Conservation (phyloP, 1,284 basidiomycete species). For the Trichosporon sp. region DNA sequence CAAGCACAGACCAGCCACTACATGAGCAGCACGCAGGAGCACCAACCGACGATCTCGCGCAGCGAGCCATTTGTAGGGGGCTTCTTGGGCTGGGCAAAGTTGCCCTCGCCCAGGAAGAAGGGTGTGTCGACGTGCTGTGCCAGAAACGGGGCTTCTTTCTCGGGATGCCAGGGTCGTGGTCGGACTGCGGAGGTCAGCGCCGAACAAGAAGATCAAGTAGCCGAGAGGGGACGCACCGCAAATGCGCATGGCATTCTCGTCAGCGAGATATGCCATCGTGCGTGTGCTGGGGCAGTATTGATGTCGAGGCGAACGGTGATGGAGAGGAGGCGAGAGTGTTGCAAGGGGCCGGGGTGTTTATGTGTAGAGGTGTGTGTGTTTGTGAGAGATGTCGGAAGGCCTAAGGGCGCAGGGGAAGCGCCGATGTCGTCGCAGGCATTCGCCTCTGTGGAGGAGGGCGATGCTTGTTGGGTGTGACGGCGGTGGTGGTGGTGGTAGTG, state of each 20-base stretch:
- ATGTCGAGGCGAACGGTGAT: background rate
- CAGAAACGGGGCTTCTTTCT: constrained; percentile 74
- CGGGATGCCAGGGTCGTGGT: constrained; percentile 71
- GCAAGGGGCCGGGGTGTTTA: background rate
- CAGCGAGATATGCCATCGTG: constrained; percentile 21
- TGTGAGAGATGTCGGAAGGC: background rate
- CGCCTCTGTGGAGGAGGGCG: background rate
- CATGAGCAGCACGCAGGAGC: background rate
- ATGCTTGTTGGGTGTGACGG: background rate
- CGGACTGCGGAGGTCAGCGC: constrained; percentile 58
- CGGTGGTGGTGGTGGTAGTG: background rate
- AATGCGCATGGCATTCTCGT: constrained; percentile 24
- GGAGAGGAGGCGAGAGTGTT: constrained; percentile 18
- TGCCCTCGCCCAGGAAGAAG: constrained; percentile 73
- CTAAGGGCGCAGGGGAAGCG: constrained; percentile 1
- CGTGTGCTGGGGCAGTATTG: constrained; percentile 11
- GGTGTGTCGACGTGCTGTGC: constrained; percentile 56
- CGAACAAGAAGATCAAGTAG: background rate
- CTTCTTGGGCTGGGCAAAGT: constrained; percentile 55
- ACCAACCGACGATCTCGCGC: constrained; percentile 47
- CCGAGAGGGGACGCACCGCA: constrained; percentile 11
- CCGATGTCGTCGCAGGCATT: constrained; percentile 2
- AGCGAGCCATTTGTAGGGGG: constrained; percentile 29
- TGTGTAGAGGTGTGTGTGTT: background rate
- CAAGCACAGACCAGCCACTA: background rate